These are phyloP conservation scores for Candida mattraensis DNA, from an alignment of 805 yeast species.

Conservation along the genomic window DNA sequence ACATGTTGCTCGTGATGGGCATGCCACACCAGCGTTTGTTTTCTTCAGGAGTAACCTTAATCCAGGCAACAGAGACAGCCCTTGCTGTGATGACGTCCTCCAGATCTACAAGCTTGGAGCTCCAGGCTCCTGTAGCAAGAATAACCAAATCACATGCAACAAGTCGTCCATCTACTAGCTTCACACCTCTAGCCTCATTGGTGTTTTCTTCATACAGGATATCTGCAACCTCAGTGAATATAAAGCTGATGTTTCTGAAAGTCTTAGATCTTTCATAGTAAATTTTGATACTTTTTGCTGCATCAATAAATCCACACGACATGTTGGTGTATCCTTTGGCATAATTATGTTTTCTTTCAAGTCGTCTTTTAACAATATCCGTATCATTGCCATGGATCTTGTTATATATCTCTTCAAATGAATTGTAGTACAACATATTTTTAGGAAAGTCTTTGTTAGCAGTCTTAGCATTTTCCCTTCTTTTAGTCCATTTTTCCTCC, in stretches of 20 bases:
- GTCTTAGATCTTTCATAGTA: conserved; percentile 22
- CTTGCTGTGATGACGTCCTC: conserved; percentile 12
- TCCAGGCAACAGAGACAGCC: conserved; percentile 27
- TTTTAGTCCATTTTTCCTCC: conserved; percentile 17
- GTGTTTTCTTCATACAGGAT: conserved; percentile 11
- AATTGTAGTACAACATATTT: conserved; percentile 9
- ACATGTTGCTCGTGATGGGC: conserved; percentile 26
- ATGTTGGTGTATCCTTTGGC: conserved; percentile 22
- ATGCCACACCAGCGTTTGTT: conserved; percentile 20
- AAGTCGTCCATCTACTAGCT: conserved; percentile 11
- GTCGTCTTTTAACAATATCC: background rate
- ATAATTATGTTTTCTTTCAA: conserved; percentile 13
- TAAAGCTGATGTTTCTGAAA: conserved; percentile 12
- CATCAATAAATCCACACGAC: conserved; percentile 25
- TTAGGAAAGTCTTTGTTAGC: conserved; percentile 10
- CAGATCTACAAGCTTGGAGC: conserved; percentile 22
- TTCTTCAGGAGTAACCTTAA: conserved; percentile 20
- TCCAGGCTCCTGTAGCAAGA: conserved; percentile 29
- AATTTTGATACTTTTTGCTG: conserved; percentile 19
- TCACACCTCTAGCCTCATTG: conserved; percentile 16
- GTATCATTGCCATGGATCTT: conserved; percentile 8
- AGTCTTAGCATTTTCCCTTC: conserved; percentile 15
- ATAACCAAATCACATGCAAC: conserved; percentile 16
- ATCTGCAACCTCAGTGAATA: conserved; percentile 19
- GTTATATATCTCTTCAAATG: conserved; percentile 9